Percentiles rank a stretch among this genome's conserved stretches.
Evolutionary conservation across 2,329 filamentous ascomycete species (phyloP).

Genomic region (Capronia coronata): DNA sequence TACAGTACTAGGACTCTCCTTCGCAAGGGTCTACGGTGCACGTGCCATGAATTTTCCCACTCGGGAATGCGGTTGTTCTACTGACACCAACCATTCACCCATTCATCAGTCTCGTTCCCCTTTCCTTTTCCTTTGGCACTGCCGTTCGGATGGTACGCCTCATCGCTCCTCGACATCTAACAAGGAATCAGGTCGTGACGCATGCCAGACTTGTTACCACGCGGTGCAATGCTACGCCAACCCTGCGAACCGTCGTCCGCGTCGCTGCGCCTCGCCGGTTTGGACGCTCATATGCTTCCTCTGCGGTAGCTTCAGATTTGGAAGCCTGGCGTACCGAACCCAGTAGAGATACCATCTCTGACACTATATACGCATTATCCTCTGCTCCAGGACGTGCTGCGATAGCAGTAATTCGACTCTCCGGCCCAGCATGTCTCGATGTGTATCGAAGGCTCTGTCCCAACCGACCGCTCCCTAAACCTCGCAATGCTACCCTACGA

Average conservation of each 20-base stretch:
- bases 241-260: not conserved
- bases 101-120: too few relatives aligned
- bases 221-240: not conserved
- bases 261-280: not conserved
- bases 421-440: slow-evolving; percentile 66
- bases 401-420: slow-evolving; percentile 83
- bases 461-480: slow-evolving; percentile 46
- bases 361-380: slow-evolving; percentile 86
- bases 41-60: not conserved
- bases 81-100: not conserved
- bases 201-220: not conserved
- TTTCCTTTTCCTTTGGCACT: not conserved
- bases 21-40: not conserved
- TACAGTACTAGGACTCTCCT: too few relatives aligned
- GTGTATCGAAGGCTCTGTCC: slow-evolving; percentile 62
- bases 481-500: slow-evolving; percentile 64
- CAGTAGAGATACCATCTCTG: slow-evolving; percentile 1
- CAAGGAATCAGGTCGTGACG: not conserved
- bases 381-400: slow-evolving; percentile 79
- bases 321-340: slow-evolving; percentile 5
- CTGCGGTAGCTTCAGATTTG: slow-evolving; percentile 2
- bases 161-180: not conserved
- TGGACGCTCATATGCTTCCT: slow-evolving; percentile 8
- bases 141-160: slow-evolving; percentile 19
- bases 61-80: not conserved